Evolutionary conservation across 2,329 filamentous ascomycete genomes (phyloP), one percentile per base, ranked within the genome.

Genomic region (Penicillium sclerotiorum): DNA sequence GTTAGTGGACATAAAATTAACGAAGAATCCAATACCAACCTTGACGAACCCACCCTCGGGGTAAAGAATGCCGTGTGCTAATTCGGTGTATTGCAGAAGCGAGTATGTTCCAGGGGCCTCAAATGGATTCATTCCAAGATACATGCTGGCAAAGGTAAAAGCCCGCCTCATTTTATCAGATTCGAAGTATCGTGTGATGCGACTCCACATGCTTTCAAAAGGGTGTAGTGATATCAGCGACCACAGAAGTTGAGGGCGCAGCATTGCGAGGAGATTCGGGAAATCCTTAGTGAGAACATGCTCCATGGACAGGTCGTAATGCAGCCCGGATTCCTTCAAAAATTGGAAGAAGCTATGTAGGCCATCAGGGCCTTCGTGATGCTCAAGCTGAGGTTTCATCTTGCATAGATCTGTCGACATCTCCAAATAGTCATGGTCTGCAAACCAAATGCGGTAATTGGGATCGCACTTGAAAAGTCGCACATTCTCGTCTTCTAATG

Each of bases 101-200:
- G 80, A 85, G 70, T 90, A 90, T 2, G 87, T 90, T 3, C 84
- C 86, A 0, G 87, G 88, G 0, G 88, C 87, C 63, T 89, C 85
- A 63, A 87, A 90, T 0, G 88, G 88, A 47, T 79, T 85, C 87
- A 90, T 90, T 0, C 88, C 88, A 84, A 90, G 87, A 63, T 91
- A 90, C 87, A 90, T 91, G 59, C 85, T 89, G 18, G 83, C 86
- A 68, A 90, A 90, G 0, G 87, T 90, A 57, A 90, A 90, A 0
- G 87, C 86, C 21, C 86, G 73, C 52, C 87, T 75, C 60, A 90
- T 63, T 49, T 86, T 75, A 63, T 90, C 87, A 0, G 84, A 86
- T 75, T 76, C 80, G 67, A 90, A 90, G 61, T 90, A 90, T 53
- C 78, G 79, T 21, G 80, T 75, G 3, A 86, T 83, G 22, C 88